These are phyloP conservation scores for Cercophora newfieldiana DNA, from an alignment of 495 filamentous ascomycete genomes.

Conservation along the genomic window DNA sequence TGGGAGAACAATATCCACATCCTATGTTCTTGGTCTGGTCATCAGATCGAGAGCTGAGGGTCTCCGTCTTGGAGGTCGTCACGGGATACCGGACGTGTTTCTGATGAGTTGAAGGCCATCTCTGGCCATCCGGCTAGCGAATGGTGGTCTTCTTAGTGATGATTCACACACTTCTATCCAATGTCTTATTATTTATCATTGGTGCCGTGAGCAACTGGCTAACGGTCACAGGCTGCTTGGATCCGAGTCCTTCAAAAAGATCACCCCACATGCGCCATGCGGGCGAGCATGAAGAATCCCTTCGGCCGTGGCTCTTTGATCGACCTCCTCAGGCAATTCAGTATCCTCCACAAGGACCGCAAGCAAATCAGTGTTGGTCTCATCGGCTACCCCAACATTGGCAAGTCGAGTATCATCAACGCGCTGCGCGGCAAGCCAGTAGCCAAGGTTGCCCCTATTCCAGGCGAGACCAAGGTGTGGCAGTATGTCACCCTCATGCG, in stretches of 20 bases:
- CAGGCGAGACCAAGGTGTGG: conserved; percentile 90
- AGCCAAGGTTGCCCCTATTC: conserved; percentile 91
- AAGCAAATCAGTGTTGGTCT: conserved; percentile 91
- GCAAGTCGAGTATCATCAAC: conserved; percentile 93
- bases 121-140: conserved; percentile 42
- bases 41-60: conserved; percentile 63
- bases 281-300: conserved; percentile 87
- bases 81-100: conserved; percentile 61
- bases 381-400: conserved; percentile 73
- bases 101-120: conserved; percentile 84
- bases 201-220: conserved; percentile 16
- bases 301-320: conserved; percentile 66
- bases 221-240: conserved; percentile 34
- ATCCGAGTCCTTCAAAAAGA: conserved; percentile 53
- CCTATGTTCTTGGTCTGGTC: conserved; percentile 61
- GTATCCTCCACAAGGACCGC: conserved; percentile 80
- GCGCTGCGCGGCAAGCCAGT: conserved; percentile 89
- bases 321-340: conserved; percentile 87
- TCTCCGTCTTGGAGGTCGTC: conserved; percentile 87
- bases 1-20: conserved; percentile 80
- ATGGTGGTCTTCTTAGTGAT: conserved; percentile 96
- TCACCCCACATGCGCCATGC: conserved; percentile 90
- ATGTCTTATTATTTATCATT: conserved; percentile 16
- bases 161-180: conserved; percentile 78
- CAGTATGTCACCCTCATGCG: conserved; percentile 96